Percentiles rank a stretch among this genome's conserved stretches.
Evolutionary conservation across 257 asterid species (phyloP).

Genomic region (Anisodus acutangulus): DNA sequence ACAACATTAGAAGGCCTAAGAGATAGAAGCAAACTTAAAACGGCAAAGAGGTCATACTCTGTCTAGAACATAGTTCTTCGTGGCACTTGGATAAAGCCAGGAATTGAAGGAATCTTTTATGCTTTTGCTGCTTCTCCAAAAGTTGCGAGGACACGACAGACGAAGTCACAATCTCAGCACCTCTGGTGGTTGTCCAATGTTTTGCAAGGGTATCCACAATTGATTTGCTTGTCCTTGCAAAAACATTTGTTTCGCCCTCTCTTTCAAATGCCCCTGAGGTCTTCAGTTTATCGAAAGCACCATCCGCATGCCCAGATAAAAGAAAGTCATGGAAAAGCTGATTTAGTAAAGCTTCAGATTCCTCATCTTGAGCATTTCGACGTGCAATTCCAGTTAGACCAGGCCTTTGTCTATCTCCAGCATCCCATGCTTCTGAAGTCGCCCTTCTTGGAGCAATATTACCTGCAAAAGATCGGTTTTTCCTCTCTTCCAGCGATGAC

Average conservation of each 20-base stretch:
- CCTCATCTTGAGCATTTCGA: slow-evolving; percentile 83
- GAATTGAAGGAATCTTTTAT: slow-evolving; percentile 83
- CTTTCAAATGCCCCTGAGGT: slow-evolving; percentile 85
- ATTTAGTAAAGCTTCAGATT: slow-evolving; percentile 83
- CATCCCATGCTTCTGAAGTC: slow-evolving; percentile 83
- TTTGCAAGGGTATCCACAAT: slow-evolving; percentile 93
- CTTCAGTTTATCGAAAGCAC: slow-evolving; percentile 65
- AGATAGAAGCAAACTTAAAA: slow-evolving; percentile 23
- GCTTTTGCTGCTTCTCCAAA: slow-evolving; percentile 86
- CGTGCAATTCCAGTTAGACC: slow-evolving; percentile 65
- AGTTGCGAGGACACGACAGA: slow-evolving; percentile 84
- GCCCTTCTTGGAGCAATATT: slow-evolving; percentile 79
- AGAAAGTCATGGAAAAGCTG: slow-evolving; percentile 86
- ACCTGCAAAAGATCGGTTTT: slow-evolving; percentile 56
- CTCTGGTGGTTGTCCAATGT: slow-evolving; percentile 97
- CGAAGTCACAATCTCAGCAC: slow-evolving; percentile 77
- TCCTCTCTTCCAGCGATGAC: slow-evolving; percentile 66
- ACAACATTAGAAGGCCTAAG: slow-evolving; percentile 8
- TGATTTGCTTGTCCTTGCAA: slow-evolving; percentile 85
- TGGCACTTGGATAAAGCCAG: slow-evolving; percentile 96
- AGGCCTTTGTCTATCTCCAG: slow-evolving; percentile 70
- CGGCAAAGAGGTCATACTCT: slow-evolving; percentile 59
- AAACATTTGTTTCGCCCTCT: slow-evolving; percentile 84
- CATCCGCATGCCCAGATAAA: slow-evolving; percentile 80
- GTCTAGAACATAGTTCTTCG: slow-evolving; percentile 82